Evolutionary conservation across 2,329 filamentous ascomycete species (phyloP).

Genomic region (Gnomoniopsis sp.): DNA sequence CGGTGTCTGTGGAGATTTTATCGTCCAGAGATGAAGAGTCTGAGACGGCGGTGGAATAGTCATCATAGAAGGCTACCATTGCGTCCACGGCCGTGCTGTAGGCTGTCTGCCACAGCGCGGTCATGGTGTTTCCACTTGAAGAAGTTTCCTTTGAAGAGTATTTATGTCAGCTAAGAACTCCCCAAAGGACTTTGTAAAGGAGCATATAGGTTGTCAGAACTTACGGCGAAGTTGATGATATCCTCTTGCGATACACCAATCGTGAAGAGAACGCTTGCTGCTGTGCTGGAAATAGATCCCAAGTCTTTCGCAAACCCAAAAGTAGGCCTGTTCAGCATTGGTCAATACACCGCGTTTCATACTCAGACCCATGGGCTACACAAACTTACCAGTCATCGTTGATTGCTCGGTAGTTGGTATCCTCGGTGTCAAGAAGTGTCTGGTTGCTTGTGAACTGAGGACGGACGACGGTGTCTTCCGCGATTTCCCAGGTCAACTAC

Average conservation of each 20-base stretch:
- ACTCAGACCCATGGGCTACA: not conserved
- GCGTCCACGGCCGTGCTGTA: slow-evolving; percentile 61
- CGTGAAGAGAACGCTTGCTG: slow-evolving; percentile 60
- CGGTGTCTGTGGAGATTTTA: slow-evolving; percentile 64
- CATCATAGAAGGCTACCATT: slow-evolving; percentile 71
- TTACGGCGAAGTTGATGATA: slow-evolving; percentile 66
- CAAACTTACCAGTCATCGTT: slow-evolving; percentile 51
- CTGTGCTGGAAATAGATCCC: slow-evolving; percentile 34
- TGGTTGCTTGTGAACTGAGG: slow-evolving; percentile 62
- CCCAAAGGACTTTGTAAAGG: too few species aligned
- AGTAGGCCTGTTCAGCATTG: slow-evolving; percentile 55
- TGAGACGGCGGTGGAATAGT: slow-evolving; percentile 59
- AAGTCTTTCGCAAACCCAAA: slow-evolving; percentile 73
- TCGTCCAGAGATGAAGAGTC: slow-evolving; percentile 63
- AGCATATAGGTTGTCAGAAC: too few species aligned
- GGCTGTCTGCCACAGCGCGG: slow-evolving; percentile 74
- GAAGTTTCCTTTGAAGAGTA: slow-evolving; percentile 47
- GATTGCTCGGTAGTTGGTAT: slow-evolving; percentile 63
- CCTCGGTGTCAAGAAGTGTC: slow-evolving; percentile 60
- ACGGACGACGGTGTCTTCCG: slow-evolving; percentile 63
- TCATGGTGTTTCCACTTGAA: slow-evolving; percentile 58
- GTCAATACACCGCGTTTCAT: not conserved
- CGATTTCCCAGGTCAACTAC: slow-evolving; percentile 67
- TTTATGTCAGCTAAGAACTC: too few species aligned
- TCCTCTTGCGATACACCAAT: slow-evolving; percentile 74